Evolutionary conservation across 768 basidiomycete genomes (phyloP), one percentile per base, ranked within the genome.

Genomic region (Clitopilus passeckerianus): DNA sequence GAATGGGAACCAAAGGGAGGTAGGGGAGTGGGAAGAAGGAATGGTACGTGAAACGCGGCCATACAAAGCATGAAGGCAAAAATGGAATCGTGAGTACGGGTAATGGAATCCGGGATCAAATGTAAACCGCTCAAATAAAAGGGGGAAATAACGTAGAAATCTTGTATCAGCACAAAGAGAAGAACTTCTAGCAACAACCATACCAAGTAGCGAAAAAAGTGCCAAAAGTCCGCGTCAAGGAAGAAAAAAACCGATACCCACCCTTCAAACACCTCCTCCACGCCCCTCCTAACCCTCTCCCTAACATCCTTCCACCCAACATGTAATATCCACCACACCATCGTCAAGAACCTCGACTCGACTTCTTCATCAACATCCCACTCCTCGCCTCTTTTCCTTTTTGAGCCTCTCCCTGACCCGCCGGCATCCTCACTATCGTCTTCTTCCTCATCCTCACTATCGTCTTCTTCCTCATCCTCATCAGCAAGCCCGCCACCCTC

Each of bases 261-360:
- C 95, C 85, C 84, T 57, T 91, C 87, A 59, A 97, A 91, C 0
- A 91, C 91, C 59, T 88, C 87, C 65, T 92, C 87, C 0, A 95
- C 92, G 0, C 83, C 89, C 34, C 80, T 73, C 64, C 86, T 74
- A 0, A 95, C 90, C 37, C 91, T 76, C 63, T 86, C 85, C 0
- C 83, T 86, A 0, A 98, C 80, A 59, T 89, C 87, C 64, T 88
- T 90, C 94, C 95, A 96, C 0, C 95, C 94, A 3, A 93, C 89
- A 67, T 97, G 87, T 58, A 96, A 66, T 9, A 96, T 77, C 93
- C 94, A 96, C 93, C 94, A 98, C 37, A 87, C 91, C 65, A 95
- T 81, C 0, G 90, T 93, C 54, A 97, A 75, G 68, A 86, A 98
- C 67, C 86, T 84, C 60, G 84, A 77, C 70, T 95, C 93, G 5